These are phyloP conservation scores for Mycosarcoma maydis DNA, from an alignment of 1,284 basidiomycete genomes.

Conservation along the genomic window DNA sequence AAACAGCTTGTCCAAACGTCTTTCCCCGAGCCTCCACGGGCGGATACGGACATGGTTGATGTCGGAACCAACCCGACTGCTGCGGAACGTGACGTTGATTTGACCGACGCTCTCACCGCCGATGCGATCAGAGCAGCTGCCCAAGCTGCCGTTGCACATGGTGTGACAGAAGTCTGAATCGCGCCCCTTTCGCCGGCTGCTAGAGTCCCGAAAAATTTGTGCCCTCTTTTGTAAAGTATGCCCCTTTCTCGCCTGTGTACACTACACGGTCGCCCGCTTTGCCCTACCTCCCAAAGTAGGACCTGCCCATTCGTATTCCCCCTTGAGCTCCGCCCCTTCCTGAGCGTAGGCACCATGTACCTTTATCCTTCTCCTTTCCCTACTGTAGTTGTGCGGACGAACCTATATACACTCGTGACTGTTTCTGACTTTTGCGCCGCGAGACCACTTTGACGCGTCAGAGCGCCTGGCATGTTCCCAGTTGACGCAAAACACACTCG, in stretches of 20 bases:
- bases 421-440: too few relatives aligned
- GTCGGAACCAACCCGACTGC: background rate
- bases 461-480: too few relatives aligned
- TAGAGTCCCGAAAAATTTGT: too few relatives aligned
- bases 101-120: slow-evolving; percentile 22
- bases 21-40: slow-evolving; percentile 6
- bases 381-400: background rate
- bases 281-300: too few relatives aligned
- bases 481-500: too few relatives aligned
- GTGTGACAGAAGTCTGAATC: slow-evolving; percentile 9
- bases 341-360: too few relatives aligned
- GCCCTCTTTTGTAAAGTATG: too few relatives aligned
- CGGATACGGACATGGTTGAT: background rate
- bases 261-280: too few relatives aligned
- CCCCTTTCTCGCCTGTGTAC: too few relatives aligned
- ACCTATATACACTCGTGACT: too few relatives aligned
- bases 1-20: slow-evolving; percentile 29
- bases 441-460: too few relatives aligned
- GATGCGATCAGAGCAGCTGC: slow-evolving; percentile 39
- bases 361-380: background rate
- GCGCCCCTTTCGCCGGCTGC: background rate
- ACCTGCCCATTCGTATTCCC: too few relatives aligned
- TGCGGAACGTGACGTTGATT: background rate
- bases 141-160: slow-evolving; percentile 39
- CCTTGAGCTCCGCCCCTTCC: background rate